Evolutionary conservation across 2,329 filamentous ascomycete genomes (phyloP).

Genomic region (Aureobasidium uvarum): DNA sequence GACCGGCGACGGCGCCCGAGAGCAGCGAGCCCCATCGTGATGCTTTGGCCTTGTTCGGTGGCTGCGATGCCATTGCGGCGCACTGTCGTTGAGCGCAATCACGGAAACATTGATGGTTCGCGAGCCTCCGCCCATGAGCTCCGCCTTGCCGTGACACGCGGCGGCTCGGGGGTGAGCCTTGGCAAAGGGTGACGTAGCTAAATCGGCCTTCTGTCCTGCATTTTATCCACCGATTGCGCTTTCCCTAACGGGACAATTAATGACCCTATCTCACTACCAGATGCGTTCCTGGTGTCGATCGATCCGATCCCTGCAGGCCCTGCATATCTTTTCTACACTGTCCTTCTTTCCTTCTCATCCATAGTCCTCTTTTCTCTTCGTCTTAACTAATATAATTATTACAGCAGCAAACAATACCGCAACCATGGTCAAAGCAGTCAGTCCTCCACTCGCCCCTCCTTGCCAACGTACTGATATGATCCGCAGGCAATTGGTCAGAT

Average conservation of each 20-base stretch:
- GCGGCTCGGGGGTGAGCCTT: slow-evolving; percentile 21
- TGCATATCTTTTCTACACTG: slow-evolving; percentile 3
- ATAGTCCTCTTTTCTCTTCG: not conserved
- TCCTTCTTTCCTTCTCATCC: not conserved
- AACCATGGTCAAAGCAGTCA: slow-evolving; percentile 34
- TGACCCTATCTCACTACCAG: not conserved
- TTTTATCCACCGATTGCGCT: not conserved
- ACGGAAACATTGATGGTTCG: slow-evolving; percentile 14
- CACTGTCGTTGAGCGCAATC: not conserved
- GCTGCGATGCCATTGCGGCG: slow-evolving; percentile 26
- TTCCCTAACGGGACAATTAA: slow-evolving; percentile 2
- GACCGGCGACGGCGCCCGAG: slow-evolving; percentile 85
- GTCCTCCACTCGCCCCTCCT: not conserved
- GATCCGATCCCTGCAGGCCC: slow-evolving; percentile 3
- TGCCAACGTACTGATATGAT: not conserved
- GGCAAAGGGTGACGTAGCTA: not conserved
- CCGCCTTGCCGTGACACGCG: not conserved
- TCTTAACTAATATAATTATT: not conserved
- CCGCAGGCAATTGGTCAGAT: slow-evolving; percentile 83
- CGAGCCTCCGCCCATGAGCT: not conserved
- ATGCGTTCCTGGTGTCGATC: slow-evolving; percentile 17
- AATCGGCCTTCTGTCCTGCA: not conserved
- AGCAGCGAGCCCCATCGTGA: slow-evolving; percentile 58
- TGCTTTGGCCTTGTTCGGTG: slow-evolving; percentile 27
- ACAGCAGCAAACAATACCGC: not conserved